A percentile compares a stretch with the other conserved stretches of the same genome.
Evolutionary conservation across 2,329 filamentous ascomycete genomes (phyloP).

Genomic region (Periconia sp.): DNA sequence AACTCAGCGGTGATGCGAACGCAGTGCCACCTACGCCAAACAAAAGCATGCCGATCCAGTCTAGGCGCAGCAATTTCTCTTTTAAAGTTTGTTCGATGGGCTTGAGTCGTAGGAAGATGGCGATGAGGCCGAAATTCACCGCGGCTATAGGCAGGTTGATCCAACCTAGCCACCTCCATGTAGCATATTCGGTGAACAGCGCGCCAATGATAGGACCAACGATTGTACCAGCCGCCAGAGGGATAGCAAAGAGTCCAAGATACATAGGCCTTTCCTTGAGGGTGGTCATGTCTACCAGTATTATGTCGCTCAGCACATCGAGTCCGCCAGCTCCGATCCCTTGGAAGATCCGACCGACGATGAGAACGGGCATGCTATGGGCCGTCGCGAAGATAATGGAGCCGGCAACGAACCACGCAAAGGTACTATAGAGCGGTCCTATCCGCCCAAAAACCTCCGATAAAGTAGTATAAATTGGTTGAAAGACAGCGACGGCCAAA

Average conservation of each 20-base stretch:
- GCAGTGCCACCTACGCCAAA: constrained; percentile 46
- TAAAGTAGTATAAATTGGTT: constrained; percentile 34
- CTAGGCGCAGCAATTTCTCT: constrained; percentile 48
- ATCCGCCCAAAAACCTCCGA: constrained; percentile 27
- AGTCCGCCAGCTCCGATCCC: constrained; percentile 28
- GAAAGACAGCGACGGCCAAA: constrained; percentile 22
- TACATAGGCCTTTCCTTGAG: constrained; percentile 48
- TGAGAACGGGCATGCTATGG: not conserved
- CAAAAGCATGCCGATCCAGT: constrained; percentile 52
- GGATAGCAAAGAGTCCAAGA: constrained; percentile 49
- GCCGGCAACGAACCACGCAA: constrained; percentile 48
- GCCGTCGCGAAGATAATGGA: constrained; percentile 3
- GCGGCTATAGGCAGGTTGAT: constrained; percentile 46
- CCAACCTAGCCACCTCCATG: constrained; percentile 47
- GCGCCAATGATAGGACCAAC: constrained; percentile 54
- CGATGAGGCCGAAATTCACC: constrained; percentile 47
- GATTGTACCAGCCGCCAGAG: constrained; percentile 55
- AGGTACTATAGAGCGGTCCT: constrained; percentile 15
- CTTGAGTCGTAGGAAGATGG: constrained; percentile 54
- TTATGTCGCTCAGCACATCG: constrained; percentile 51
- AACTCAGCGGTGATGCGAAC: constrained; percentile 52
- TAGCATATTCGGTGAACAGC: constrained; percentile 42
- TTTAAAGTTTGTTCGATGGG: constrained; percentile 46
- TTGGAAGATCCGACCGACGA: constrained; percentile 1
- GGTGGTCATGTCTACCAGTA: constrained; percentile 56